phyloP scores from a whole-genome alignment of 1,284 basidiomycete genomes.

The Sutorius eximius region DNA sequence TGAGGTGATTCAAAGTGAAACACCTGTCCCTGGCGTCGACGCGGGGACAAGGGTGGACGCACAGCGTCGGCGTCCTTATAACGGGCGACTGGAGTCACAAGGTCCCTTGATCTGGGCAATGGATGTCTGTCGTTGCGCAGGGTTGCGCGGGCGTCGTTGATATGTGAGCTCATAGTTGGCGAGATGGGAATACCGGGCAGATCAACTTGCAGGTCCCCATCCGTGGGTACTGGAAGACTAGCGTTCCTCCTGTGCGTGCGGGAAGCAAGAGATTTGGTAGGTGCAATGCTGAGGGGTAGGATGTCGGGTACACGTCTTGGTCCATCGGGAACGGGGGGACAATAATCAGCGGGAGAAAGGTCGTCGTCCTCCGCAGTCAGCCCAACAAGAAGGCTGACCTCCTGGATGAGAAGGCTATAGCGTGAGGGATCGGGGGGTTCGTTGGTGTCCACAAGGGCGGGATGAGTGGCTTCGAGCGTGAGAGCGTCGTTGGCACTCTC shows the following conservation, averaged over 20 bases:
- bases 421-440: constrained; percentile 11
- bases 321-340: neutral
- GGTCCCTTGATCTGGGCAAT: neutral
- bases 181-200: neutral
- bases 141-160: neutral
- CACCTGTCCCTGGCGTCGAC: constrained; percentile 30
- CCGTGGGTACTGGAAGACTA: neutral
- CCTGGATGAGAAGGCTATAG: constrained; percentile 33
- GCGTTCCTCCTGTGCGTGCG: constrained; percentile 9
- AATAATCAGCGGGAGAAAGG: neutral
- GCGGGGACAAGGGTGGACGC: constrained; percentile 14
- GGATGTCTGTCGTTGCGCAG: neutral
- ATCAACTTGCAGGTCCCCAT: neutral
- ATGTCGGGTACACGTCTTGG: constrained; percentile 12
- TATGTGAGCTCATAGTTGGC: neutral
- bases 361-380: constrained; percentile 25
- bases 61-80: constrained; percentile 4
- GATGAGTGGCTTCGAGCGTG: constrained; percentile 17
- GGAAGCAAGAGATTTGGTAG: constrained; percentile 21
- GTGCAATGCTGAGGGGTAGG: constrained; percentile 23
- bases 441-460: constrained; percentile 1
- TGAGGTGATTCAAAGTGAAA: constrained; percentile 20
- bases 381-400: constrained; percentile 36
- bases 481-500: constrained; percentile 5
- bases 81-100: constrained; percentile 11